phyloP scores from a whole-genome alignment of 208 protist species.

The Jaenimonas drosophilae region DNA sequence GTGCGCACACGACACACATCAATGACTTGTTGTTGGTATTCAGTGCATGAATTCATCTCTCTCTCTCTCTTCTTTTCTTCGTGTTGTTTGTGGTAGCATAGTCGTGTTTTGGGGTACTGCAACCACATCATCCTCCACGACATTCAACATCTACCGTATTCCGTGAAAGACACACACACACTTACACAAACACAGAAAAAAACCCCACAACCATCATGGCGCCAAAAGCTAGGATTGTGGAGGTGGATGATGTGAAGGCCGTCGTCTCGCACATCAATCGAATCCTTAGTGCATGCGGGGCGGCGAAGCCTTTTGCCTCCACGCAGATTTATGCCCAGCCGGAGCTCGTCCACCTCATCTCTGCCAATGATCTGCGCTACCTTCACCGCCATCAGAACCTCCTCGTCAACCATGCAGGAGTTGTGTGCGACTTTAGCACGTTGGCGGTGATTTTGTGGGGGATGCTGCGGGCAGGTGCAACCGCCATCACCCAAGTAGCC shows the following conservation, averaged over 20 bases:
- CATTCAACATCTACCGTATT: not conserved
- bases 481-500: no score
- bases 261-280: constrained; percentile 17
- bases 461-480: constrained; percentile 30
- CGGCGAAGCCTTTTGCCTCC: constrained; percentile 27
- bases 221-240: no score
- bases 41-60: not conserved
- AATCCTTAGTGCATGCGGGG: constrained; percentile 28
- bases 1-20: not conserved
- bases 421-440: constrained; percentile 51
- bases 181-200: not conserved
- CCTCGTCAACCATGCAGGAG: constrained; percentile 17
- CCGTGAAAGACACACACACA: not conserved
- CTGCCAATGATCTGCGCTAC: constrained; percentile 18
- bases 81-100: no score
- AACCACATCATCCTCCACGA: not conserved
- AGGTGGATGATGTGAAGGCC: constrained; percentile 9
- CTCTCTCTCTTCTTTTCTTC: not conserved
- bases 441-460: constrained; percentile 54
- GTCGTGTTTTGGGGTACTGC: no score
- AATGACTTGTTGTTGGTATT: not conserved
- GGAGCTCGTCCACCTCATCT: constrained; percentile 38
- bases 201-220: not conserved
- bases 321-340: constrained; percentile 55
- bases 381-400: constrained; percentile 22